Percentiles rank a stretch among this genome's conserved stretches.
phyloP scores from a whole-genome alignment of 2,329 filamentous ascomycete species.

The Phaeosphaeriaceae sp. region DNA sequence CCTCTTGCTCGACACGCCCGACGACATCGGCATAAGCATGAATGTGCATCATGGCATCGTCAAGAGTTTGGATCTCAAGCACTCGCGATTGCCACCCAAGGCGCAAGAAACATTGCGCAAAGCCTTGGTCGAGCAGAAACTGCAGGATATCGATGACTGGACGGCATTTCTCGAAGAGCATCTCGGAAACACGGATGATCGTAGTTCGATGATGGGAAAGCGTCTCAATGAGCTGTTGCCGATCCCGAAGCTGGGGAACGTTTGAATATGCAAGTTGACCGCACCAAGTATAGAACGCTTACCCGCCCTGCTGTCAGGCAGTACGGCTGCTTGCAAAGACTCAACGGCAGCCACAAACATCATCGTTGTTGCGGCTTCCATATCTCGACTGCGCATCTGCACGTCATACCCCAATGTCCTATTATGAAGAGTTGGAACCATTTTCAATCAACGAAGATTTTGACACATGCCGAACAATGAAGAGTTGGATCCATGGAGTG shows the following conservation, averaged over 20 bases:
- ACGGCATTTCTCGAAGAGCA: constrained; percentile 23
- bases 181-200: constrained; percentile 20
- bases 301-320: not conserved
- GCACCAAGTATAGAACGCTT: not conserved
- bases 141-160: constrained; percentile 60
- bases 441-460: not conserved
- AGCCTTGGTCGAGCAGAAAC: constrained; percentile 45
- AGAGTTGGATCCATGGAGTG: not conserved
- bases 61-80: constrained; percentile 54
- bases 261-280: not conserved
- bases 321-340: not conserved
- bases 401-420: no score
- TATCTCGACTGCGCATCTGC: no score
- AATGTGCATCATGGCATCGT: constrained; percentile 63
- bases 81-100: constrained; percentile 2
- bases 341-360: not conserved
- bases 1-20: constrained; percentile 61
- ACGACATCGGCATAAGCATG: constrained; percentile 39
- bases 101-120: constrained; percentile 22
- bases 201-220: constrained; percentile 17
- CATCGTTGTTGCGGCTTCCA: no score
- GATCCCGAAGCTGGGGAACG: constrained; percentile 17
- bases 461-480: not conserved
- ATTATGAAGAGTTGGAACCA: no score
- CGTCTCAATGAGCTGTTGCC: constrained; percentile 32